Base-by-base conservation (phyloP, 495 filamentous ascomycete species). In the Neurospora tetraspora region DNA sequence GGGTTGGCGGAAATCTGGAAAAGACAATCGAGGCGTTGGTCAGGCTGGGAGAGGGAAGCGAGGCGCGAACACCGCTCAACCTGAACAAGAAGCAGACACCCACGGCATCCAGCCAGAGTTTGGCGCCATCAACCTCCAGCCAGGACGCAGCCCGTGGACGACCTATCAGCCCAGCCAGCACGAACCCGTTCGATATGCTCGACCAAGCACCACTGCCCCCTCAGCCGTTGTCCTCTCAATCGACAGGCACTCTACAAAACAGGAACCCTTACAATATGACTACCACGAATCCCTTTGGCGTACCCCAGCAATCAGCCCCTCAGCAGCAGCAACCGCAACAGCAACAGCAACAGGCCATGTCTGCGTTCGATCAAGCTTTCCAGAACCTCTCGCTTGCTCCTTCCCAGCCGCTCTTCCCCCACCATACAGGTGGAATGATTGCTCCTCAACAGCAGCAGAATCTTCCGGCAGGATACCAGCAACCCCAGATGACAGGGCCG, bases 11-110 rank as follows among this genome's bases (percentile, higher is more conserved):
- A 3, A 94, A 96, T 76, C 75, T 99, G 47, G 92, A 97, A 71
- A 91, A 90, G 77, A 86, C 94, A 0, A 87, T 97, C 39, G 95
- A 98, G 79, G 89, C 94, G 18, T 79, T 99, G 77, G 85, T 93
- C 12, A 86, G 93, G 77, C 80, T 96, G 69, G 94, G 94, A 14
- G 94, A 97, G 69, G 82, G 82, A 71, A 77, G 6, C 27, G 53
- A 65, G 53, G 53, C 53, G 5, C 53, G 27, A 65, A 65, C 53
- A 65, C 53, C 53, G 27, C 53, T 65, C 53, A 65, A 65, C 53
- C 7, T 65, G 27, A 65, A 34, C 31, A 65, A 65, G 53, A 65
- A 65, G 53, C 53, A 65, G 27, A 65, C 53, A 34, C 53, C 53
- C 53, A 18, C 53, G 53, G 12, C 53, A 27, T 65, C 53, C 31